These are phyloP conservation scores for Rauvolfia tetraphylla DNA, from an alignment of 257 asterid species.

Conservation along the genomic window DNA sequence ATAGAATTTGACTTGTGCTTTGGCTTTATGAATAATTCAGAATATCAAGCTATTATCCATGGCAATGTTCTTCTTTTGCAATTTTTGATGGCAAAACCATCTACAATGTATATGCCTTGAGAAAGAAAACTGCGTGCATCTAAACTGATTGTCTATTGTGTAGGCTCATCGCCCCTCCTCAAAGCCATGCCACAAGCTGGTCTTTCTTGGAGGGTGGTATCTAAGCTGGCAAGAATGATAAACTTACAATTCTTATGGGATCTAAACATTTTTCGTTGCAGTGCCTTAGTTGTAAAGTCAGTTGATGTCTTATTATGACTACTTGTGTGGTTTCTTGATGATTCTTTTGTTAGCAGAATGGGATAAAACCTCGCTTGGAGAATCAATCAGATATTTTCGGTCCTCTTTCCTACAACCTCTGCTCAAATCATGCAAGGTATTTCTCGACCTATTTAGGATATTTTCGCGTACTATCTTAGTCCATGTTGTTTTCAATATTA, in stretches of 20 bases:
- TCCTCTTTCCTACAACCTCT: slow-evolving; percentile 80
- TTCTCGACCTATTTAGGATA: background rate
- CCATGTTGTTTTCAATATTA: background rate
- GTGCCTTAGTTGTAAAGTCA: background rate
- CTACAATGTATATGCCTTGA: background rate
- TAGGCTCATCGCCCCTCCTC: background rate
- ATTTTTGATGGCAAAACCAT: slow-evolving; percentile 6
- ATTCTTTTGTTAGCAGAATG: slow-evolving; percentile 39
- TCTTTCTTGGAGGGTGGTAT: background rate
- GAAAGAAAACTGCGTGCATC: background rate
- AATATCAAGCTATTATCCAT: background rate
- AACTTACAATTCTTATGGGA: background rate
- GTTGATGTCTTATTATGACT: background rate
- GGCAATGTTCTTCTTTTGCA: background rate
- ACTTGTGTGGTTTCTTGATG: background rate
- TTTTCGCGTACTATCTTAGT: background rate
- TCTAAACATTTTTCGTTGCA: background rate
- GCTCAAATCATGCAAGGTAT: slow-evolving; percentile 91
- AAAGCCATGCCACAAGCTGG: background rate
- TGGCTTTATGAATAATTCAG: slow-evolving; percentile 6
- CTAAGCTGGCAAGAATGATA: background rate
- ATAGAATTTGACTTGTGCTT: slow-evolving; percentile 1
- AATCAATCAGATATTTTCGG: slow-evolving; percentile 64
- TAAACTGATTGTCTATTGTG: background rate
- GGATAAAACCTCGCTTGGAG: slow-evolving; percentile 76